phyloP scores from a whole-genome alignment of 108 stramenopile species.

The Tribonema minus region DNA sequence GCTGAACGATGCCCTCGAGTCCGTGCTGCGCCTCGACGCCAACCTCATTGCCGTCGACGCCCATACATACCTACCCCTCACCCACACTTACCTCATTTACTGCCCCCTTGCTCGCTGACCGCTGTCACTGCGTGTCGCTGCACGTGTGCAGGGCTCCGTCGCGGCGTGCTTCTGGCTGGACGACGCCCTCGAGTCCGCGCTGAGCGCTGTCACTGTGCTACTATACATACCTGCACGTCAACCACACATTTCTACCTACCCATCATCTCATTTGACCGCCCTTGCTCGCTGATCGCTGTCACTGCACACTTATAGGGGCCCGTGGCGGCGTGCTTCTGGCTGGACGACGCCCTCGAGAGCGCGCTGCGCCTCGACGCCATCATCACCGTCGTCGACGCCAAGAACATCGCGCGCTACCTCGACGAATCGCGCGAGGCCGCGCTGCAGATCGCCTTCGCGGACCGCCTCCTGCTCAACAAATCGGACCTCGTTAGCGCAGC shows the following conservation, averaged over 20 bases:
- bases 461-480: conserved; percentile 62
- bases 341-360: conserved; percentile 73
- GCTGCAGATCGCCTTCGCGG: conserved; percentile 80
- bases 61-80: no score
- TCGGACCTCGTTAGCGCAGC: conserved; percentile 50
- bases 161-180: conserved; percentile 93
- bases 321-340: conserved; percentile 88
- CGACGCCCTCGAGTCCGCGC: conserved; percentile 62
- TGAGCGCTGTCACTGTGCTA: conserved; percentile 39
- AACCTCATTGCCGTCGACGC: not conserved
- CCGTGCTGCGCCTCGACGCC: conserved; percentile 64
- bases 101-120: no score
- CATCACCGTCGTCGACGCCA: conserved; percentile 91
- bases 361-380: conserved; percentile 76
- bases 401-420: conserved; percentile 72
- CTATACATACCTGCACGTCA: not conserved
- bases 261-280: not conserved
- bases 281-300: no score
- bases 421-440: conserved; percentile 75
- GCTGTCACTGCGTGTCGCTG: no score
- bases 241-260: not conserved
- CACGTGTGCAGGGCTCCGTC: conserved; percentile 64
- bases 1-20: conserved; percentile 73
- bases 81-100: no score
- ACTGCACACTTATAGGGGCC: conserved; percentile 60